A percentile compares a stretch with the other conserved stretches of the same genome.
Conservation (phyloP, 176 grass and related monocot species). For the Echinochloa phyllopogon region DNA sequence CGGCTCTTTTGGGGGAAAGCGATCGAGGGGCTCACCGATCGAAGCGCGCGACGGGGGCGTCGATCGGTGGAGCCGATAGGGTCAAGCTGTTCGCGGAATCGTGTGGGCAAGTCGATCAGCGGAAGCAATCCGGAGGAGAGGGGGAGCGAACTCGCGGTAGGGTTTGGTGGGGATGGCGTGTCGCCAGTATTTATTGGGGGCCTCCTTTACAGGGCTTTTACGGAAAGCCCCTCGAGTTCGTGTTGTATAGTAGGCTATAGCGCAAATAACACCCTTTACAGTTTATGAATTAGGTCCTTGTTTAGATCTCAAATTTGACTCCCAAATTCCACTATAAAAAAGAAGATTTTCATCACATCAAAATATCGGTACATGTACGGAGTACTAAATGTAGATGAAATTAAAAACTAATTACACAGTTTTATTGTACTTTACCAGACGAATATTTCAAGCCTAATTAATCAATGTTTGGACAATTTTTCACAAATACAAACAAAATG, state of each 20-base stretch:
- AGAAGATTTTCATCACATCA: too few relatives aligned
- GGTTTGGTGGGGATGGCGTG: conserved; percentile 48
- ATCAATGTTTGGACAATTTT: too few relatives aligned
- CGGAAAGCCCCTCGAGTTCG: conserved; percentile 4
- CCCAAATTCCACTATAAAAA: too few relatives aligned
- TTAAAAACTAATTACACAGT: too few relatives aligned
- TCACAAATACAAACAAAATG: too few relatives aligned
- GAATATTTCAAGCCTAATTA: too few relatives aligned
- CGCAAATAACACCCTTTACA: not conserved
- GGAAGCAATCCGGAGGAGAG: conserved; percentile 44
- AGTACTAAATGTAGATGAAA: too few relatives aligned
- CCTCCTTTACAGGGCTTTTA: conserved; percentile 7
- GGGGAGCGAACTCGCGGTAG: conserved; percentile 41
- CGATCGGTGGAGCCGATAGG: conserved; percentile 18
- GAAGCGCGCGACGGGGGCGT: not conserved
- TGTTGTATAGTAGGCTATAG: conserved; percentile 10
- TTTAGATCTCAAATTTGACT: too few relatives aligned
- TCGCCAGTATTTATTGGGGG: conserved; percentile 43
- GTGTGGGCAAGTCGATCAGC: conserved; percentile 35
- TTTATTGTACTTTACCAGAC: too few relatives aligned
- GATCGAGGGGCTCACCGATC: conserved; percentile 46
- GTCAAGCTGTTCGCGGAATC: not conserved
- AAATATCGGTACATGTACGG: too few relatives aligned
- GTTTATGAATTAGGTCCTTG: too few relatives aligned
- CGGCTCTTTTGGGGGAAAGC: not conserved